phyloP scores from a whole-genome alignment of 306 rosid genomes.

The Cotoneaster glaucophyllus region DNA sequence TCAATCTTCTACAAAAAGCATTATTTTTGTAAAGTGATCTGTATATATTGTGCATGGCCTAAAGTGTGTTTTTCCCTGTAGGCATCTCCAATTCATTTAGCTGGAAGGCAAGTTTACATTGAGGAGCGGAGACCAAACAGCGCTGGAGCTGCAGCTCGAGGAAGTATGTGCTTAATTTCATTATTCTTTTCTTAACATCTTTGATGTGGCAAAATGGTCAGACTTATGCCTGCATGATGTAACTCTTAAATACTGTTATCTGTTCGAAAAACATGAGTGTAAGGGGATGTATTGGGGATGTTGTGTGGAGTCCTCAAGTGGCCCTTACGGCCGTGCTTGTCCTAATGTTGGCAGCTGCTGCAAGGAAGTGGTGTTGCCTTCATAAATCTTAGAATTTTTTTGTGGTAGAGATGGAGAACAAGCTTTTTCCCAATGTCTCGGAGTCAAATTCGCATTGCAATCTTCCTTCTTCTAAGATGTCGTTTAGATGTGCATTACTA shows the following conservation, averaged over 20 bases:
- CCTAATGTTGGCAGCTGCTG: not conserved
- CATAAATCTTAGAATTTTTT: not conserved
- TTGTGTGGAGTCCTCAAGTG: not conserved
- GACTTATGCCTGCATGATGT: not conserved
- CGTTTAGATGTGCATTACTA: not conserved
- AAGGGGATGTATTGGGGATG: not conserved
- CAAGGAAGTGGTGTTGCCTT: not conserved
- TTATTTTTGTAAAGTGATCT: not conserved
- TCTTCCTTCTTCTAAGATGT: no score
- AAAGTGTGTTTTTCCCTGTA: conserved; percentile 22
- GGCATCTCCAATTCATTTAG: conserved; percentile 91
- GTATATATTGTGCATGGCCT: not conserved
- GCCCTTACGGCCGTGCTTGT: not conserved
- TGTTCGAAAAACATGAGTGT: not conserved
- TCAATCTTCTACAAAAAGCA: not conserved
- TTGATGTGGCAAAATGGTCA: not conserved
- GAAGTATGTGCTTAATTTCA: conserved; percentile 53
- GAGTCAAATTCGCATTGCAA: no score
- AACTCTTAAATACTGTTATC: not conserved
- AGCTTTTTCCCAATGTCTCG: no score
- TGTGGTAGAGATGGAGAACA: no score
- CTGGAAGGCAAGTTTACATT: conserved; percentile 82
- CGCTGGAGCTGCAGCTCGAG: conserved; percentile 39
- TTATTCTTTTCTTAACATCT: not conserved
- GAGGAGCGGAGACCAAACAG: conserved; percentile 92